Base-by-base conservation (phyloP, 2,329 filamentous ascomycete genomes). In the Colletotrichum australisinense region DNA sequence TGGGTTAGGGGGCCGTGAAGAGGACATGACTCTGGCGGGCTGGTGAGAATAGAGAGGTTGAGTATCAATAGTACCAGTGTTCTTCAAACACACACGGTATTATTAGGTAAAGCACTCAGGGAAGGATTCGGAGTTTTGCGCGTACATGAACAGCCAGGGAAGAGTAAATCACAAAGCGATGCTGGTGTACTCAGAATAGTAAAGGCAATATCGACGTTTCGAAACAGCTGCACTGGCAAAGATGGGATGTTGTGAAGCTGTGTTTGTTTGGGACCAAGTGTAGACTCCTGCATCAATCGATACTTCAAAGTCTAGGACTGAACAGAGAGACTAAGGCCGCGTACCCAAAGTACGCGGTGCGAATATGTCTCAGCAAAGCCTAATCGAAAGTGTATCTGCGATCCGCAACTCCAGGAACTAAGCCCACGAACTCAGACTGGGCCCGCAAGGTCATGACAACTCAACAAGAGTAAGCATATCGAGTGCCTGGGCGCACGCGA, bases 161-260 rank as follows among this genome's bases (percentile, higher is more conserved):
- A 57, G 49, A 32, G 24, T 19, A 32, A 28, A 28, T 26, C 28
- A 46, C 8, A 14, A 14, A 30, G 56, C 16, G 24, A 70, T 28
- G 32, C 42, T 53, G 52, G 32, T 53, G 24, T 42, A 42, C 38
- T 3, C 5, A 7, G 38, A 42, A 5, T 8, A 49, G 42, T n/a
- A 11, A n/a, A 22, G 60, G 46, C 11, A 24, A 70, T 42, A 32
- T 42, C 46, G 28, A 58, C 67, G 70, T 73, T 73, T 73, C 71
- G 60, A 71, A 71, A 73, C 67, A 67, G 46, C 67, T 30, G 60
- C 30, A 62, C 49, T 55, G 59, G 55, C 38, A 35, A 46, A 32
- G 53, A 64, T 58, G 63, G 49, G 32, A 55, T 9, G 14, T 35
- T 52, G 53, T 69, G 58, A 69, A 56, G 69, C 59, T 64, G 30